Evolutionary conservation across 192 early-diverging fungal species (phyloP).

Genomic region (Gonapodya prolifera): DNA sequence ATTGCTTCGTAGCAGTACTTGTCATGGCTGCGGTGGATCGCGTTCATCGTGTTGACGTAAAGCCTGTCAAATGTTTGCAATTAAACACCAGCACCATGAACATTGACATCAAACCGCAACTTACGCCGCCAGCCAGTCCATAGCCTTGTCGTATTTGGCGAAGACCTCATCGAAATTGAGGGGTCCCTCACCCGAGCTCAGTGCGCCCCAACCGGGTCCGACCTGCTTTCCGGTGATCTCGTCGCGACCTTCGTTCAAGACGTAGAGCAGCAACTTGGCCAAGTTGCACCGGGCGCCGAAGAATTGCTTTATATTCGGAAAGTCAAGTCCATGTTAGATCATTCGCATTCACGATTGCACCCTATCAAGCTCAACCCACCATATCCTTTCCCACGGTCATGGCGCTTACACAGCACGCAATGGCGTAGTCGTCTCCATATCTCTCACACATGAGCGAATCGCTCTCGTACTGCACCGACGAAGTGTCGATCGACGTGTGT

Average conservation of each 20-base stretch:
- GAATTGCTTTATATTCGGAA: constrained; percentile 4
- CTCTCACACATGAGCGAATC: constrained; percentile 12
- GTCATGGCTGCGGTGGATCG: constrained; percentile 15
- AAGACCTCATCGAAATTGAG: constrained; percentile 11
- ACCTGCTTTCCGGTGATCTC: constrained; percentile 15
- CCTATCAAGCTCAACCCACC: not conserved
- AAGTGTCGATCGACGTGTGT: constrained; percentile 15
- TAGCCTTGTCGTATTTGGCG: constrained; percentile 13
- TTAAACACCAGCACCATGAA: not conserved
- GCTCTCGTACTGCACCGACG: constrained; percentile 14
- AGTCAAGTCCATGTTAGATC: not conserved
- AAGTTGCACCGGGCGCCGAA: constrained; percentile 17
- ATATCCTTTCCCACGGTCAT: constrained; percentile 17
- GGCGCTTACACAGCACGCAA: constrained; percentile 17
- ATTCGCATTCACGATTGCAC: not conserved
- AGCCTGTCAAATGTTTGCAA: not conserved
- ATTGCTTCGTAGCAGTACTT: constrained; percentile 19
- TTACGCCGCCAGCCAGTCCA: constrained; percentile 14
- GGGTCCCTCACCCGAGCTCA: constrained; percentile 9
- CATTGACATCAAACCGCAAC: not conserved
- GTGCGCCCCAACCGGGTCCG: constrained; percentile 10
- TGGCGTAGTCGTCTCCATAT: constrained; percentile 17
- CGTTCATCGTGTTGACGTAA: constrained; percentile 18
- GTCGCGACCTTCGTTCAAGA: constrained; percentile 13
- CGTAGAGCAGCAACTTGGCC: constrained; percentile 15